Conservation (phyloP, 192 early-diverging fungal genomes). For the Backusella macrospora region DNA sequence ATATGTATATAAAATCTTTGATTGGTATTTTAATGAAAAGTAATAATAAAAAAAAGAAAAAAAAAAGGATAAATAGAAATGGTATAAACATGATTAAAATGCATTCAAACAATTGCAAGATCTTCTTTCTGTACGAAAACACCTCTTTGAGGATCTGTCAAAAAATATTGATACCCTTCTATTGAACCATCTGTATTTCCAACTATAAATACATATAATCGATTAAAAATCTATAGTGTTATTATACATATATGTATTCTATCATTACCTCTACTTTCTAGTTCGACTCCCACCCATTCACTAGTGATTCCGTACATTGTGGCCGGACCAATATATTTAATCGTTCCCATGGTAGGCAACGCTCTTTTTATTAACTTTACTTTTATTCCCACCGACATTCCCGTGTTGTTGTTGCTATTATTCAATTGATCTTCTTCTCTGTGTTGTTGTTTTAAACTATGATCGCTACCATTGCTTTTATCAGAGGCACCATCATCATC, state of each 20-base stretch:
- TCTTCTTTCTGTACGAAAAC: slow-evolving; percentile 37
- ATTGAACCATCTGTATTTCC: slow-evolving; percentile 37
- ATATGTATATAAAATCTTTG: not conserved
- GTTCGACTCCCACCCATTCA: slow-evolving; percentile 36
- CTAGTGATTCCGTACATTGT: not conserved
- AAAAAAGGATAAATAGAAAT: not conserved
- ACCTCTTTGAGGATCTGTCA: slow-evolving; percentile 40
- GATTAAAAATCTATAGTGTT: not conserved
- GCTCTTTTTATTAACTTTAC: slow-evolving; percentile 36
- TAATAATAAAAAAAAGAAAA: not conserved
- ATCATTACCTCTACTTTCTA: slow-evolving; percentile 37
- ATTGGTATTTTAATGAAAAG: not conserved
- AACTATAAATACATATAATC: slow-evolving; percentile 16
- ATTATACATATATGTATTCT: not conserved
- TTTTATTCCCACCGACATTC: slow-evolving; percentile 13
- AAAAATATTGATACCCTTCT: slow-evolving; percentile 37
- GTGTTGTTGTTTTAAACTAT: slow-evolving; percentile 13
- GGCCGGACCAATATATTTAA: slow-evolving; percentile 35
- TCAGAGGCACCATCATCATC: not conserved
- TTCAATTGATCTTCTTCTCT: not conserved
- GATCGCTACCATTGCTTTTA: not conserved
- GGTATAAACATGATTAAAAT: too few species aligned
- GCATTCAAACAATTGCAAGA: not conserved
- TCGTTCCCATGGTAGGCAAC: slow-evolving; percentile 32
- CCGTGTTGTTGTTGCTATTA: not conserved